Conservation (phyloP, 2,329 filamentous ascomycete genomes). For the Didymella pomorum region DNA sequence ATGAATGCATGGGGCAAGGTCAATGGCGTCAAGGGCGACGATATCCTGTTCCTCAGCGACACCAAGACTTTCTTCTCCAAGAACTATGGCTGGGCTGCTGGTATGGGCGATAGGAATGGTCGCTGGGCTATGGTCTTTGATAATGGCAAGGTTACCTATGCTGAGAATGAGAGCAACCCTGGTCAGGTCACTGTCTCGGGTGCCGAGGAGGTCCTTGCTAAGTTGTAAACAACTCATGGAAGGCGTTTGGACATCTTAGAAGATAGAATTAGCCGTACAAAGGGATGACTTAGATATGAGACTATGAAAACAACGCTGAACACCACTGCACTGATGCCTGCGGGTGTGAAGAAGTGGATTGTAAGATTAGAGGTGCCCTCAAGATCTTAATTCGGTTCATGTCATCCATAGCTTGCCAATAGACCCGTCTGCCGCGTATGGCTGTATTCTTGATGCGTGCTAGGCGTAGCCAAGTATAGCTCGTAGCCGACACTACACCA, state of each 20-base stretch:
- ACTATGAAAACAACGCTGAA: background rate
- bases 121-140: slow-evolving; percentile 82
- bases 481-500: background rate
- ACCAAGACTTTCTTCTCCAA: slow-evolving; percentile 76
- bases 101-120: slow-evolving; percentile 73
- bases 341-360: background rate
- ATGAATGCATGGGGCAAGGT: slow-evolving; percentile 93
- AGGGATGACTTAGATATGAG: slow-evolving; percentile 1
- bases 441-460: background rate
- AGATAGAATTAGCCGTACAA: slow-evolving; percentile 2
- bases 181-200: slow-evolving; percentile 59
- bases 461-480: background rate
- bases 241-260: slow-evolving; percentile 1
- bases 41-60: slow-evolving; percentile 81
- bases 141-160: slow-evolving; percentile 81
- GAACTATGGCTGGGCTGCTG: slow-evolving; percentile 76
- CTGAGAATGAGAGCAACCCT: slow-evolving; percentile 71
- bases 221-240: slow-evolving; percentile 48
- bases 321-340: background rate
- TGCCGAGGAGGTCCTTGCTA: slow-evolving; percentile 58
- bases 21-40: slow-evolving; percentile 77
- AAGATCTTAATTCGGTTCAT: background rate
- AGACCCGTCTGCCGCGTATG: background rate
- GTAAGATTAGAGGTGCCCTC: background rate
- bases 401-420: background rate